A percentile compares a stretch with the other conserved stretches of the same genome.
Conservation (phyloP, 2,329 filamentous ascomycete genomes). For the Monosporascus ibericus region DNA sequence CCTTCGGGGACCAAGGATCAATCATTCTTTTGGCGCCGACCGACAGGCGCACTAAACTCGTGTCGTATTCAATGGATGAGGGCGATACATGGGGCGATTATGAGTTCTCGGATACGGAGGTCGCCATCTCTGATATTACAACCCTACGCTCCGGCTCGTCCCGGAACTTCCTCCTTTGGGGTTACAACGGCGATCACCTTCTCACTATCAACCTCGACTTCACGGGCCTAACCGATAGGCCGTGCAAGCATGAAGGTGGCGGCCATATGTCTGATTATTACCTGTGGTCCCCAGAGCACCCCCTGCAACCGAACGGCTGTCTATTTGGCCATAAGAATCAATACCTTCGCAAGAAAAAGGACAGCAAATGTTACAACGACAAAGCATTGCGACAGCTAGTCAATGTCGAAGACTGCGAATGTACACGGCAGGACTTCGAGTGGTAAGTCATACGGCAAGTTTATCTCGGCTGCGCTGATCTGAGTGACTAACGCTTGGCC, state of each 20-base stretch:
- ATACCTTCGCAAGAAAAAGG: slow-evolving; percentile 86
- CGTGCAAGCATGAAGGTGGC: slow-evolving; percentile 64
- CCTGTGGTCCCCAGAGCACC: slow-evolving; percentile 83
- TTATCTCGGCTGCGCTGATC: slow-evolving; percentile 9
- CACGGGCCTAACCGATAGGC: slow-evolving; percentile 64
- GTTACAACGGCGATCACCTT: slow-evolving; percentile 52
- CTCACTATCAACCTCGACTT: slow-evolving; percentile 86
- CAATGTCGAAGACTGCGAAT: slow-evolving; percentile 72
- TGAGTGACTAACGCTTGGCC: slow-evolving; percentile 19
- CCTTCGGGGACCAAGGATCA: slow-evolving; percentile 91
- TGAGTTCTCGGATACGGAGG: slow-evolving; percentile 64
- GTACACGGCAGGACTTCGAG: slow-evolving; percentile 82
- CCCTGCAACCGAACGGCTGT: slow-evolving; percentile 70
- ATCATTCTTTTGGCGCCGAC: slow-evolving; percentile 83
- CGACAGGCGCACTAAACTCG: slow-evolving; percentile 56
- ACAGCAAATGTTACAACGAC: slow-evolving; percentile 75
- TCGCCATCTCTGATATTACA: slow-evolving; percentile 73
- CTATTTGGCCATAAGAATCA: slow-evolving; percentile 86
- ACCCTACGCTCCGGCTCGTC: slow-evolving; percentile 86
- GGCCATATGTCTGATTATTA: slow-evolving; percentile 63
- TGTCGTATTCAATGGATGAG: slow-evolving; percentile 76
- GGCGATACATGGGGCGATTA: slow-evolving; percentile 74
- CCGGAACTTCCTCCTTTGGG: slow-evolving; percentile 90
- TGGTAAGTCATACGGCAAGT: slow-evolving; percentile 55
- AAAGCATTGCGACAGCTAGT: slow-evolving; percentile 65